Conservation (phyloP, 306 rosid genomes). For the barrel medic (Medicago truncatula) region DNA sequence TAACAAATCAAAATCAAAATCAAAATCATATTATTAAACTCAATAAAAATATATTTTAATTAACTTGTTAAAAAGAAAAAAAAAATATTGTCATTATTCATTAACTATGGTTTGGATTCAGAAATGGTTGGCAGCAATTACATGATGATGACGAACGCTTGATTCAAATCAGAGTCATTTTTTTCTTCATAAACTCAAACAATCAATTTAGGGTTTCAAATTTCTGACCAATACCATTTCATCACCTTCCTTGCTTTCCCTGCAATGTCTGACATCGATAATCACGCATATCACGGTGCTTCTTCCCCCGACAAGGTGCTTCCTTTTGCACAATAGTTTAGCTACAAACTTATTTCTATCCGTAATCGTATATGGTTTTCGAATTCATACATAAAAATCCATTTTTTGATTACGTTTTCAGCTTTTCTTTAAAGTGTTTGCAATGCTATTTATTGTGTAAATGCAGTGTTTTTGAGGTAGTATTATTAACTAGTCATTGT, state of each 20-base stretch:
- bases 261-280: slow-evolving; percentile 67
- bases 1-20: too few relatives aligned
- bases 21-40: too few relatives aligned
- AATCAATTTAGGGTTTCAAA: slow-evolving; percentile 48
- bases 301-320: slow-evolving; percentile 50
- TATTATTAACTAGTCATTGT: neutral
- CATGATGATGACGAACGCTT: slow-evolving; percentile 19
- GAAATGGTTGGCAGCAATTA: slow-evolving; percentile 30
- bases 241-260: slow-evolving; percentile 6
- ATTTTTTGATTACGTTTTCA: slow-evolving; percentile 11
- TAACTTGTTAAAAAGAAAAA: too few relatives aligned
- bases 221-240: slow-evolving; percentile 16
- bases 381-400: neutral
- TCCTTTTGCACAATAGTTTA: neutral
- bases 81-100: too few relatives aligned
- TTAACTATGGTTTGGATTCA: slow-evolving; percentile 1
- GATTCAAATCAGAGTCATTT: slow-evolving; percentile 29
- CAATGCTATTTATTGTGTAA: neutral
- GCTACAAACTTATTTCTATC: neutral
- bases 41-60: too few relatives aligned
- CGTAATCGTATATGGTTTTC: neutral
- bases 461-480: neutral
- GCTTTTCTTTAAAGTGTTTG: neutral
- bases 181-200: neutral
- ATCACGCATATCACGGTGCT: slow-evolving; percentile 39